These are phyloP conservation scores for Neofusicoccum cordaticola DNA, from an alignment of 2,329 filamentous ascomycete species.

Conservation along the genomic window DNA sequence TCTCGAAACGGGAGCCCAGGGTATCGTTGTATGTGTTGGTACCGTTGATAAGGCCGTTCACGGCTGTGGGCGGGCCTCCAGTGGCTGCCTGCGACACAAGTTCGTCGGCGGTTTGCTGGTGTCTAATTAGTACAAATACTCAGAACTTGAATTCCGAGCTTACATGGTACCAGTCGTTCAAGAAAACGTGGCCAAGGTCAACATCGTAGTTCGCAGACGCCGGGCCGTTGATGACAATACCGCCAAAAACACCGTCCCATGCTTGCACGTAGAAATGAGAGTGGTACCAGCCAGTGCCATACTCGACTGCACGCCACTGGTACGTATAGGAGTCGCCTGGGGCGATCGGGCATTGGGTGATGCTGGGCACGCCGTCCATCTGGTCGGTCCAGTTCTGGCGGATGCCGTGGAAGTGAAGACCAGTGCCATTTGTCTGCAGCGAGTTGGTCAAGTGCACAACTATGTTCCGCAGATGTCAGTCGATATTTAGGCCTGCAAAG, in stretches of 20 bases:
- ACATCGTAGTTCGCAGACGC: slow-evolving; percentile 39
- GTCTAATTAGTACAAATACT: too few relatives aligned
- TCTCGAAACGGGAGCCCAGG: slow-evolving; percentile 24
- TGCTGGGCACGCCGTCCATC: slow-evolving; percentile 55
- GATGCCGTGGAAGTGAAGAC: slow-evolving; percentile 62
- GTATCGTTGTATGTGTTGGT: slow-evolving; percentile 15
- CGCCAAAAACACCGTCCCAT: slow-evolving; percentile 34
- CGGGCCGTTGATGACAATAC: slow-evolving; percentile 39
- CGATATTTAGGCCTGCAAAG: too few relatives aligned
- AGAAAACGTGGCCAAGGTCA: slow-evolving; percentile 36
- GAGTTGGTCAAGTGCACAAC: slow-evolving; percentile 49
- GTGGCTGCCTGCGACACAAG: not conserved
- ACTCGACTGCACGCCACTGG: slow-evolving; percentile 49
- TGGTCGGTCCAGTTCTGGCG: slow-evolving; percentile 55
- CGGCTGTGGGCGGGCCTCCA: slow-evolving; percentile 31
- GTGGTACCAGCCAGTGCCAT: slow-evolving; percentile 32
- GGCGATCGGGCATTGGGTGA: slow-evolving; percentile 39
- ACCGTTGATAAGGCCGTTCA: slow-evolving; percentile 53
- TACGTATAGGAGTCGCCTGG: slow-evolving; percentile 45
- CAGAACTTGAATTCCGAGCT: too few relatives aligned
- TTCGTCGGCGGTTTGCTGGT: not conserved
- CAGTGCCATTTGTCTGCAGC: slow-evolving; percentile 54
- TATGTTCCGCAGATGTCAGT: too few relatives aligned
- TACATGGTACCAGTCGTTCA: slow-evolving; percentile 39
- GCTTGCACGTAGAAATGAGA: slow-evolving; percentile 30